Evolutionary conservation across 306 rosid genomes (phyloP).

Genomic region (Psophocarpus tetragonolobus): DNA sequence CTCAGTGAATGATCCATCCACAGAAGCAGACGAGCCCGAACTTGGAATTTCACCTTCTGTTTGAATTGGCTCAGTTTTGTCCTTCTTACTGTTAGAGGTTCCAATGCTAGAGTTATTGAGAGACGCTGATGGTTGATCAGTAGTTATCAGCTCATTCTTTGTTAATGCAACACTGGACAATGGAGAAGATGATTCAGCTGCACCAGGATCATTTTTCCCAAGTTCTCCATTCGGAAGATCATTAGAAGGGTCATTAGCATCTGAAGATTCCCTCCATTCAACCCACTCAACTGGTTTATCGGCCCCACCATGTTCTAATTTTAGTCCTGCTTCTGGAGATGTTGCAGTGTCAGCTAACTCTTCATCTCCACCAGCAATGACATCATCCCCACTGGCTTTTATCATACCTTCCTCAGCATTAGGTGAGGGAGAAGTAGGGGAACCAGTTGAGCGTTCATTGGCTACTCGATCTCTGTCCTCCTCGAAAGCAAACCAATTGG

Average conservation of each 20-base stretch:
- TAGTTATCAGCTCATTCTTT: conserved; percentile 39
- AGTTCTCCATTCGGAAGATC: conserved; percentile 70
- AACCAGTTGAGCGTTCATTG: conserved; percentile 71
- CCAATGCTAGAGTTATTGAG: conserved; percentile 19
- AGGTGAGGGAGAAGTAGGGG: conserved; percentile 74
- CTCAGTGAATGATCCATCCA: conserved; percentile 16
- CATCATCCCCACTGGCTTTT: conserved; percentile 49
- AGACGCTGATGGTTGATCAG: conserved; percentile 44
- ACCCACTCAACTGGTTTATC: conserved; percentile 98
- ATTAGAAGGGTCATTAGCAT: conserved; percentile 63
- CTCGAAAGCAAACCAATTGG: conserved; percentile 98
- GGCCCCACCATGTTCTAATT: conserved; percentile 53
- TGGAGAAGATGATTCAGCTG: conserved; percentile 52
- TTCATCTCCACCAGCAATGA: conserved; percentile 70
- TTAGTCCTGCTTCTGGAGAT: conserved; percentile 61
- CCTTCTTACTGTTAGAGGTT: conserved; percentile 15
- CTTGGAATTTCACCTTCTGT: conserved; percentile 44
- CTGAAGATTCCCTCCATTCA: conserved; percentile 97
- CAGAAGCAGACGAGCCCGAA: conserved; percentile 27
- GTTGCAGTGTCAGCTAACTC: conserved; percentile 83
- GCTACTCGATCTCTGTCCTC: conserved; percentile 65
- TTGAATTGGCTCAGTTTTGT: conserved; percentile 28
- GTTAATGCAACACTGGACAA: conserved; percentile 45
- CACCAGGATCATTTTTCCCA: conserved; percentile 39
- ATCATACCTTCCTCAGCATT: conserved; percentile 52